Evolutionary conservation across 1,139 yeast species (phyloP), one percentile per base, ranked within the genome.

Genomic region (Debaryomycetaceae sp.): DNA sequence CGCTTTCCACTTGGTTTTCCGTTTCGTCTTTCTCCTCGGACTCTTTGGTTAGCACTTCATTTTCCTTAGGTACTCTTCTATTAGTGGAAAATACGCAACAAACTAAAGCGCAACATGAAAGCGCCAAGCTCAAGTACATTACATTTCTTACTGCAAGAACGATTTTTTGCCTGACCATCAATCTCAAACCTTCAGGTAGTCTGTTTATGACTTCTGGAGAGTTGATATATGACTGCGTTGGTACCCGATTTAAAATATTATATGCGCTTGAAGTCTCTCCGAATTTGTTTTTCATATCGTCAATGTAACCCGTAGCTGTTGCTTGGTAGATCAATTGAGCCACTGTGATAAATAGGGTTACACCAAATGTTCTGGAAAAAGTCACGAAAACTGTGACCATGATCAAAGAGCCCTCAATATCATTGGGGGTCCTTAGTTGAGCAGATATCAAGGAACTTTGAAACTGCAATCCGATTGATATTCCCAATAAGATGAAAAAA

Each of bases 401-500:
- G 42, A 81, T 75, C 39, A 76, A 64, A 0, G 80, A 70, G 5
- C 85, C 85, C 4, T 71, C 70, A 8, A 68, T 54, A 30, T 66
- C 55, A 27, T 68, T 70, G 2, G 87, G 86, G 1, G 85, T 80
- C 37, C 68, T 63, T 33, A 83, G 56, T 56, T 84, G 89, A 6
- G 77, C 72, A 13, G 81, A 64, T 22, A 84, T 57, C 39, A 79
- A 53, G 1, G 78, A 61, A 33, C 80, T 65, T 58, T 83, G 90
- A 53, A 81, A 68, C 42, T 70, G 66, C 22, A 75, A 52, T 1
- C 90, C 89, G 41, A 76, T 63, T 0, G 81, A 74, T 23, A 80
- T 56, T 45, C 89, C 89, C 6, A 73, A 69, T 5, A 81, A 54
- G 31, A 84, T 76, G 37, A 76, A 59, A 9, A 73, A 63, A 0